Evolutionary conservation across 2,329 filamentous ascomycete genomes (phyloP), one percentile per base, ranked within the genome.

Genomic region (Myriosclerotinia duriaeana): DNA sequence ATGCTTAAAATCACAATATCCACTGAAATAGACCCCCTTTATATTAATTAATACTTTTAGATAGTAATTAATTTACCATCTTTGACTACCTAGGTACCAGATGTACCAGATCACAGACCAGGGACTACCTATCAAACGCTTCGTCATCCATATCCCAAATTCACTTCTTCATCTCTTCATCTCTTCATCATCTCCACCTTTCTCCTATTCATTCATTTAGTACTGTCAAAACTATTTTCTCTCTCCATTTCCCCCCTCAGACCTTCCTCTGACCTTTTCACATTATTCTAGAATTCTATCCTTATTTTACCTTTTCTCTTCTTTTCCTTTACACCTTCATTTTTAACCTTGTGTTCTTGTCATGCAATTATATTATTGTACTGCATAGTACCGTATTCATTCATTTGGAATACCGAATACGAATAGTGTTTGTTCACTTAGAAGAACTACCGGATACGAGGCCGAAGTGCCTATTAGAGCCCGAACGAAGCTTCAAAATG

Each of bases 181-280:
- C 54, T 60, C 58, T 48, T 34, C 30, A 26, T 50, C 20, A 42
- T 60, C 58, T 60, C 58, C 58, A 50, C 58, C 44, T 50, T 60
- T 61, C 58, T 61, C 58, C 58, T 61, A 58, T 61, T 61, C 46
- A 58, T 20, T 60, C 14, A 52, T 52, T 14, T 50, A 2, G 48
- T 48, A 11, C n/a, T 22, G 14, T 14, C 40, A 6, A 5, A 46
- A 9, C 20, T 60, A 22, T 22, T 60, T 60, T 48, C 42, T 60
- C 42, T 48, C 30, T 30, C 30, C 30, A 15, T 17, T 46, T 48
- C 42, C 56, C 46, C 42, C 30, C 30, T n/a, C 15, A 20, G 58
- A 61, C 44, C 44, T 38, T 40, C 12, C 12, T 50, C 34, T 7
- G 58, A 50, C 20, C 14, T 42, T 36, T 52, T 52, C 12, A 12